Conservation (phyloP, 345 rosid genomes). For the Euphorbia lathyris region DNA sequence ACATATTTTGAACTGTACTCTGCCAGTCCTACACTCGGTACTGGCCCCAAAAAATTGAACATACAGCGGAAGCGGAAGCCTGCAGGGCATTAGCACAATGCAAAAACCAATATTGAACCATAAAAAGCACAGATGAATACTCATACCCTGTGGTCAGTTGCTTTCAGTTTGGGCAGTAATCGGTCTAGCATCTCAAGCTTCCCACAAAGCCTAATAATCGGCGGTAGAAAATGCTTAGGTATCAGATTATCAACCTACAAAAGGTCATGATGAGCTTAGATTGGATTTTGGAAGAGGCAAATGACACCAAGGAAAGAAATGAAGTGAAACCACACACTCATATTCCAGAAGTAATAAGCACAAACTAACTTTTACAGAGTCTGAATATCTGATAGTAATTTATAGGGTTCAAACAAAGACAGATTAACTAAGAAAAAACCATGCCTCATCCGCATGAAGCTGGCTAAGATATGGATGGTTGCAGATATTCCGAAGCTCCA, state of each 20-base stretch:
- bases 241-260: conserved; percentile 67
- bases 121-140: conserved; percentile 16
- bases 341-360: conserved; percentile 5
- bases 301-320: not conserved
- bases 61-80: not conserved
- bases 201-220: conserved; percentile 78
- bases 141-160: conserved; percentile 89
- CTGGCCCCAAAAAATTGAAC: not conserved
- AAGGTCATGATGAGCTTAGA: conserved; percentile 13
- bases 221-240: conserved; percentile 79
- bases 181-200: conserved; percentile 98
- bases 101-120: not conserved
- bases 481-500: conserved; percentile 96
- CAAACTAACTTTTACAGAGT: not conserved
- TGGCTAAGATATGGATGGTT: conserved; percentile 97
- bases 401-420: conserved; percentile 10
- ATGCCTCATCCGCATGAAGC: conserved; percentile 88
- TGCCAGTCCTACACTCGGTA: not conserved
- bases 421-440: conserved; percentile 16
- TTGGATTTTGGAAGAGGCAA: conserved; percentile 5
- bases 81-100: not conserved
- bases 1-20: not conserved
- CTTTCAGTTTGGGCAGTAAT: conserved; percentile 81
- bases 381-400: not conserved
- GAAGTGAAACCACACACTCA: not conserved